Conservation (phyloP, 2,329 filamentous ascomycete genomes). For the Aspergillus oerlinghausenensis region DNA sequence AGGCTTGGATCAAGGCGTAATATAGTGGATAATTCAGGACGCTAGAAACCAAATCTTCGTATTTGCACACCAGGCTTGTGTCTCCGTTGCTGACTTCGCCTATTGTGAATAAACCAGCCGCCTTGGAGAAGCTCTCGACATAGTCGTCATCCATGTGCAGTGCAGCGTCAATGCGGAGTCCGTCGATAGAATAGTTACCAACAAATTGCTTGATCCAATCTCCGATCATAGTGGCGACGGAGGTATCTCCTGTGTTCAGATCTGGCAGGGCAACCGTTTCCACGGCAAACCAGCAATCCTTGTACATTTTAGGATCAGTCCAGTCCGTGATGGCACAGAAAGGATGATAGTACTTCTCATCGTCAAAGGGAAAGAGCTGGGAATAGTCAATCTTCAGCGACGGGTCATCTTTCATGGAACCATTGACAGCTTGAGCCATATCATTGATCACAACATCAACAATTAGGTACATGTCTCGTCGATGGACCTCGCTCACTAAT, state of each 20-base stretch:
- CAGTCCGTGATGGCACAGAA: conserved; percentile 15
- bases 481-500: conserved; percentile 40
- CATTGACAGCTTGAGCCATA: conserved; percentile 16
- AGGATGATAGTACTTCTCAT: conserved; percentile 16
- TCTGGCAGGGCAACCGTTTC: conserved; percentile 47
- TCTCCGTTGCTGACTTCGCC: conserved; percentile 42
- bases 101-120: conserved; percentile 39
- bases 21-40: conserved; percentile 46
- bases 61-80: conserved; percentile 33
- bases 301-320: conserved; percentile 18
- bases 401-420: conserved; percentile 1
- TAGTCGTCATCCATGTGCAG: conserved; percentile 44
- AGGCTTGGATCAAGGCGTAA: conserved; percentile 28
- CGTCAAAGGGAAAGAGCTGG: conserved; percentile 16
- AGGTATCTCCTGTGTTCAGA: conserved; percentile 41
- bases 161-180: conserved; percentile 48
- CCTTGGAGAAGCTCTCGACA: conserved; percentile 31
- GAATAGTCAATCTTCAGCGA: conserved; percentile 13
- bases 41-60: conserved; percentile 40
- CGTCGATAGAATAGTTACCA: conserved; percentile 44
- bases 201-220: conserved; percentile 40
- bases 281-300: conserved; percentile 34
- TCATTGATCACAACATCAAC: conserved; percentile 45
- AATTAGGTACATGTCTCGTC: conserved; percentile 46
- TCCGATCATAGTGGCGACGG: conserved; percentile 35